Evolutionary conservation across 2,329 filamentous ascomycete genomes (phyloP).

Genomic region (Aureobasidium sp.): DNA sequence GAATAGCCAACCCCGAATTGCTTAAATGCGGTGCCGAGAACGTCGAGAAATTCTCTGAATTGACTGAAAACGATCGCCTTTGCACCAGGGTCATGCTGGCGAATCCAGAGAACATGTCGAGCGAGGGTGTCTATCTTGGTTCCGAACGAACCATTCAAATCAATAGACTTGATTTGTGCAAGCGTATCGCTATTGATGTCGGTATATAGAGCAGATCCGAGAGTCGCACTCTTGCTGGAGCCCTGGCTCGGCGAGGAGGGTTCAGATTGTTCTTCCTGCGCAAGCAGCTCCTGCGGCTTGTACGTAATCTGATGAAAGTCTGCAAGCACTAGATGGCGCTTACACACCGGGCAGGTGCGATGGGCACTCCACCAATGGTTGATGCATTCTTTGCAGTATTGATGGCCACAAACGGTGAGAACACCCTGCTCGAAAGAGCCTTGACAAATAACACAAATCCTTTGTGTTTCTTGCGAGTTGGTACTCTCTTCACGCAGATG

Average conservation of each 20-base stretch:
- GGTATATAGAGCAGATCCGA: conserved; percentile 60
- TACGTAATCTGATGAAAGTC: conserved; percentile 82
- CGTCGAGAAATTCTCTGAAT: conserved; percentile 70
- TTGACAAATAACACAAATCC: conserved; percentile 82
- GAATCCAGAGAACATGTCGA: conserved; percentile 78
- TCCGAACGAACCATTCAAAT: conserved; percentile 68
- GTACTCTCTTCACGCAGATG: conserved; percentile 57
- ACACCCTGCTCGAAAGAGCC: conserved; percentile 68
- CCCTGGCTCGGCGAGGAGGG: conserved; percentile 26
- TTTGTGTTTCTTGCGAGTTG: conserved; percentile 49
- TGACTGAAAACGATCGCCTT: conserved; percentile 96
- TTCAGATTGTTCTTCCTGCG: conserved; percentile 50
- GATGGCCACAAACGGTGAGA: conserved; percentile 81
- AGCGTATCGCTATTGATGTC: conserved; percentile 66
- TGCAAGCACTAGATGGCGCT: conserved; percentile 54
- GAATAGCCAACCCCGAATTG: conserved; percentile 67
- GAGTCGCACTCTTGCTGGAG: conserved; percentile 16
- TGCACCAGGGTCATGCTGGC: conserved; percentile 73
- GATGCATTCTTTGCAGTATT: conserved; percentile 79
- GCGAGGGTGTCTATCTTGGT: conserved; percentile 75
- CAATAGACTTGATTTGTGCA: conserved; percentile 73
- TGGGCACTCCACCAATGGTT: conserved; percentile 67
- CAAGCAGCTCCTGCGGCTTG: conserved; percentile 65
- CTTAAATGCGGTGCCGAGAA: conserved; percentile 63
- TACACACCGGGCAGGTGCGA: conserved; percentile 78